phyloP scores from a whole-genome alignment of 2,329 filamentous ascomycete species.

The Calcarisporium arbuscula region DNA sequence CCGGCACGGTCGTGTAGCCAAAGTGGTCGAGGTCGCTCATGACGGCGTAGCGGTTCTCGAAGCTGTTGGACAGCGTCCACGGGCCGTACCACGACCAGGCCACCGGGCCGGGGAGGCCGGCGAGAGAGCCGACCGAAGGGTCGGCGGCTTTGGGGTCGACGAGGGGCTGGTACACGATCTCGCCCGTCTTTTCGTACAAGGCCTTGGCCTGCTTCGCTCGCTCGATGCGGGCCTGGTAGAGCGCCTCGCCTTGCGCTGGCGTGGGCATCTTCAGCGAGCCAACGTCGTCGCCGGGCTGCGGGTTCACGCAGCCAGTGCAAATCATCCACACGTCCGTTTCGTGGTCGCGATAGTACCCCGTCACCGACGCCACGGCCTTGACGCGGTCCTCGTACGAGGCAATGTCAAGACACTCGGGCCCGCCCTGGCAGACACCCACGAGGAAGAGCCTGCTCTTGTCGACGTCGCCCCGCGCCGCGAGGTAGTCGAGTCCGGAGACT shows the following conservation, averaged over 20 bases:
- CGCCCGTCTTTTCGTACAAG: slow-evolving; percentile 19
- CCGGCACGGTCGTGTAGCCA: slow-evolving; percentile 19
- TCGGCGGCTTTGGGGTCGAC: slow-evolving; percentile 18
- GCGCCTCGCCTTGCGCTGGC: slow-evolving; percentile 19
- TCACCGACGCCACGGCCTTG: slow-evolving; percentile 15
- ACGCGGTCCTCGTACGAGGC: slow-evolving; percentile 19
- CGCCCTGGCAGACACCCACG: slow-evolving; percentile 22
- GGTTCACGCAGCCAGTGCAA: slow-evolving; percentile 20
- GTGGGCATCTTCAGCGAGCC: slow-evolving; percentile 19
- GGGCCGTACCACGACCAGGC: slow-evolving; percentile 24
- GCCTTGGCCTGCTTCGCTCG: slow-evolving; percentile 18
- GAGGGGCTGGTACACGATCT: slow-evolving; percentile 21
- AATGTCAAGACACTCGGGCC: slow-evolving; percentile 21
- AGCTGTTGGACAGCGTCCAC: slow-evolving; percentile 21
- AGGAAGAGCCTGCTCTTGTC: slow-evolving; percentile 18
- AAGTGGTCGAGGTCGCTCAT: slow-evolving; percentile 25
- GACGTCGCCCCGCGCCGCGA: slow-evolving; percentile 17
- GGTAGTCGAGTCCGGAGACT: slow-evolving; percentile 21
- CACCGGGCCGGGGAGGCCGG: slow-evolving; percentile 20
- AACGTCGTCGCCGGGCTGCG: slow-evolving; percentile 17
- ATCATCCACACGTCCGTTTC: slow-evolving; percentile 24
- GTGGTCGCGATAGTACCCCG: slow-evolving; percentile 21
- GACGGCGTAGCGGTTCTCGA: slow-evolving; percentile 23
- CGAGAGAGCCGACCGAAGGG: slow-evolving; percentile 15
- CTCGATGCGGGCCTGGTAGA: slow-evolving; percentile 18